These are phyloP conservation scores for Rhamnella rubrinervis DNA, from an alignment of 331 rosid species.

Conservation along the genomic window DNA sequence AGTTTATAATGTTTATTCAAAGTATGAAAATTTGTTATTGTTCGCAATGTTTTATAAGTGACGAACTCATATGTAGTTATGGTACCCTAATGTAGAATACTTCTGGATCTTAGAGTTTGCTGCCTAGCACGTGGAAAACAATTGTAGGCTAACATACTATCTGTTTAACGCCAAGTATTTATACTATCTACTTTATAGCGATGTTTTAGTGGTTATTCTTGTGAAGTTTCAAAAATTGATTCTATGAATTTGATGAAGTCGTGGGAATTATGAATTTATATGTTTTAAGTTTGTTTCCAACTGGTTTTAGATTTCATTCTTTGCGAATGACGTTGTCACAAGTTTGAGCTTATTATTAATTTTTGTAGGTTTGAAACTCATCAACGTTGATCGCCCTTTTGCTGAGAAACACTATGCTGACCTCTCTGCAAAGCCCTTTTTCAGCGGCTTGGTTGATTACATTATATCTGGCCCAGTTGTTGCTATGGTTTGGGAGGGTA, in stretches of 20 bases:
- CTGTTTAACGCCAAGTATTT: too few species aligned
- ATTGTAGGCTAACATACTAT: too few species aligned
- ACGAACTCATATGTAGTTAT: too few species aligned
- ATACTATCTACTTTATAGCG: not conserved
- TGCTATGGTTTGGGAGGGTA: constrained; percentile 98
- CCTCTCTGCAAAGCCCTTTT: constrained; percentile 61
- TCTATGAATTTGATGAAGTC: not conserved
- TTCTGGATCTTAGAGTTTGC: not conserved
- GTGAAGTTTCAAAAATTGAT: not conserved
- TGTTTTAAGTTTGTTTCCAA: too few species aligned
- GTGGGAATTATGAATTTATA: too few species aligned
- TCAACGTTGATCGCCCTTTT: constrained; percentile 70
- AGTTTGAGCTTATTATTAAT: not conserved
- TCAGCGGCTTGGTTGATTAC: constrained; percentile 57
- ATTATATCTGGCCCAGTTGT: constrained; percentile 84
- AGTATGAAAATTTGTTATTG: too few species aligned
- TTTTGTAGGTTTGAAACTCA: constrained; percentile 70
- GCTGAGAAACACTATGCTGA: constrained; percentile 88
- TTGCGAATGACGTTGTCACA: not conserved
- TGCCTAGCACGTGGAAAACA: too few species aligned
- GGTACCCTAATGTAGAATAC: not conserved
- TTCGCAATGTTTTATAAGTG: not conserved
- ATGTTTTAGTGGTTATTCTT: not conserved
- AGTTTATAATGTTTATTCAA: not conserved
- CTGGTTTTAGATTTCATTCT: not conserved